These are phyloP conservation scores for Nitzschia putrida DNA, from an alignment of 108 stramenopile species.

Conservation along the genomic window DNA sequence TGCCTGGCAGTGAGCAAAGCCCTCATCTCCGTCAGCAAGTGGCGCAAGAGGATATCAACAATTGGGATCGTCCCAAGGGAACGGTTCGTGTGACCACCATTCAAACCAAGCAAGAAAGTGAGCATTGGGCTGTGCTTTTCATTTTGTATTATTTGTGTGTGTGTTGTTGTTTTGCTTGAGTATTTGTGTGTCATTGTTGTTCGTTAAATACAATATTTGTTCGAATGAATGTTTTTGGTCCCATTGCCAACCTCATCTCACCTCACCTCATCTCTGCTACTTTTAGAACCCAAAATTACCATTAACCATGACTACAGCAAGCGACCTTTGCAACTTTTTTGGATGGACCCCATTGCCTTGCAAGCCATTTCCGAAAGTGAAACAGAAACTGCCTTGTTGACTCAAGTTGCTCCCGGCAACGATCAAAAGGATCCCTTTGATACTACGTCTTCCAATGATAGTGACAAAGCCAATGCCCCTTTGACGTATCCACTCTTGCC, in stretches of 20 bases:
- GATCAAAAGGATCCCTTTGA: neutral
- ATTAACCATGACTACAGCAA: conserved; percentile 46
- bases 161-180: neutral
- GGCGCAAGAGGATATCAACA: neutral
- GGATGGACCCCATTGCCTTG: conserved; percentile 70
- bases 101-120: conserved; percentile 57
- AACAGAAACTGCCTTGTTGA: conserved; percentile 20
- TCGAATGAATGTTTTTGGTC: too few species aligned
- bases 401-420: conserved; percentile 23
- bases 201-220: too few species aligned
- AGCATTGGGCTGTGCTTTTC: neutral
- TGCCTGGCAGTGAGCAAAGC: conserved; percentile 17
- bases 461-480: neutral
- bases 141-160: neutral
- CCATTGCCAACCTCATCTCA: too few species aligned
- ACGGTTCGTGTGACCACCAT: conserved; percentile 41
- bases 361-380: conserved; percentile 52
- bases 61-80: conserved; percentile 64
- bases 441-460: neutral
- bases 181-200: too few species aligned
- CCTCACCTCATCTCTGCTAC: too few species aligned
- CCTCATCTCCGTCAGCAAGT: neutral
- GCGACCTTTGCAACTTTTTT: conserved; percentile 60
- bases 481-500: conserved; percentile 41
- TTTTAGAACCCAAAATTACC: conserved; percentile 21